Evolutionary conservation across 169 alveolate species (phyloP), one percentile per base, ranked within the genome.

Genomic region (Plasmodium fragile): DNA sequence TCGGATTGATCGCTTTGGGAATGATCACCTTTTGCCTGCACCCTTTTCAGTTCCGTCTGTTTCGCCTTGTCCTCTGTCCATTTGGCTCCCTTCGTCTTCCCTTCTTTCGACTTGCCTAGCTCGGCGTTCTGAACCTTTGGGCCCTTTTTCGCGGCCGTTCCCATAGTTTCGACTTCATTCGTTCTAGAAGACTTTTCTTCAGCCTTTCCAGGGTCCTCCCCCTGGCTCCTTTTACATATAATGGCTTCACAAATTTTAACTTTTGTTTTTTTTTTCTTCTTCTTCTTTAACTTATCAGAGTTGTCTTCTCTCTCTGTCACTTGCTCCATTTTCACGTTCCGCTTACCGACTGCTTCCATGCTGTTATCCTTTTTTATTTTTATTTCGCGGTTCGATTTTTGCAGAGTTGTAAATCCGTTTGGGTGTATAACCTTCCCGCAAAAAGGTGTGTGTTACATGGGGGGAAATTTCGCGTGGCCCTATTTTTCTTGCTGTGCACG

Each of bases 241-340:
- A 65, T 18, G 16, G 36, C 8, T 65, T 65, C 36, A 65, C 75
- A 65, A 65, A 65, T 59, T 25, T 59, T 11, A 18, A 25, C 28
- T 59, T 59, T 59, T 59, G n/a, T 59, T 22, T 73, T 73, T 73
- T 73, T 41, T 22, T 73, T 73, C 28, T 73, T 73, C n/a, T 32
- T 73, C 41, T 73, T 73, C 55, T 22, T 39, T 22, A 39, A 16
- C 7, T 73, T 73, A 18, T 73, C 82, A 73, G 45, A n/a, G 6
- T 73, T 39, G 45, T n/a, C 41, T 73, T 73, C 32, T 73, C 41
- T 73, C 41, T 73, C 16, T 30, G 34, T n/a, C 55, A 36, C 41
- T n/a, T 30, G 25, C n/a, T 32, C 55, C 55, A 45, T 45, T 45
- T 45, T 45, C 6, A n/a, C 55, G 16, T 16, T 22, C 41, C 82